Percentiles rank a stretch among this genome's conserved stretches.
These are phyloP conservation scores for Peronospora destructor DNA, from an alignment of 352 stramenopile genomes.

Conservation along the genomic window DNA sequence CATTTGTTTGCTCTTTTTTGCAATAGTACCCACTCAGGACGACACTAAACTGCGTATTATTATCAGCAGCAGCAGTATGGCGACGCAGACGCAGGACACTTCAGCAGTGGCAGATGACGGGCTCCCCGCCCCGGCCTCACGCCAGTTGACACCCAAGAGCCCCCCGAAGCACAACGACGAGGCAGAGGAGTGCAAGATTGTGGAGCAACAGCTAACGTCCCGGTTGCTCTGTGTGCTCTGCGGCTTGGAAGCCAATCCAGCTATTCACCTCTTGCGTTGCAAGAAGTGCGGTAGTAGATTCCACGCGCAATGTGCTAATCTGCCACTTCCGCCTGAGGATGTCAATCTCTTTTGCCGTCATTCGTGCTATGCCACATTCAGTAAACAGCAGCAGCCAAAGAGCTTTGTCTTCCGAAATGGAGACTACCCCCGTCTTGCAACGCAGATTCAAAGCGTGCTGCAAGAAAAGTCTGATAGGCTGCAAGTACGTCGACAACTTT, in stretches of 20 bases:
- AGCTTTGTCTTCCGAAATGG: conserved; percentile 18
- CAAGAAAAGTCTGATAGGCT: conserved; percentile 27
- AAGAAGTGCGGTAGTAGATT: conserved; percentile 45
- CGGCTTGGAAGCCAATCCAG: conserved; percentile 15
- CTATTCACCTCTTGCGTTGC: conserved; percentile 45
- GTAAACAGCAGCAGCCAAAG: conserved; percentile 25
- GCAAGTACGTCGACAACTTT: conserved; percentile 22
- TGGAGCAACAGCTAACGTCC: background rate
- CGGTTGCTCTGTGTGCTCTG: conserved; percentile 27
- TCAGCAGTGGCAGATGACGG: background rate
- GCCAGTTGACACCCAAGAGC: conserved; percentile 10
- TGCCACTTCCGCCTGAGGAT: conserved; percentile 55
- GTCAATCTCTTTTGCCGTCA: conserved; percentile 63
- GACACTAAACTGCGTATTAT: too few species aligned
- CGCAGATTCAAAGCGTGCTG: conserved; percentile 41
- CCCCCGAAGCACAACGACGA: background rate
- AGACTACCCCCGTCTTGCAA: conserved; percentile 39
- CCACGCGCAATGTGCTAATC: conserved; percentile 57
- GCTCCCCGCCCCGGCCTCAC: background rate
- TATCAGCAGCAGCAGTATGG: too few species aligned
- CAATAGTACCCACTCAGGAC: background rate
- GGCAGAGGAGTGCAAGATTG: conserved; percentile 6
- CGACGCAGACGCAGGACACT: conserved; percentile 15
- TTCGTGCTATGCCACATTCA: conserved; percentile 50
- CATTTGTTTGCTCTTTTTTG: too few species aligned